phyloP scores from a whole-genome alignment of 208 protist species.

The Kentomonas sorsogonicus region DNA sequence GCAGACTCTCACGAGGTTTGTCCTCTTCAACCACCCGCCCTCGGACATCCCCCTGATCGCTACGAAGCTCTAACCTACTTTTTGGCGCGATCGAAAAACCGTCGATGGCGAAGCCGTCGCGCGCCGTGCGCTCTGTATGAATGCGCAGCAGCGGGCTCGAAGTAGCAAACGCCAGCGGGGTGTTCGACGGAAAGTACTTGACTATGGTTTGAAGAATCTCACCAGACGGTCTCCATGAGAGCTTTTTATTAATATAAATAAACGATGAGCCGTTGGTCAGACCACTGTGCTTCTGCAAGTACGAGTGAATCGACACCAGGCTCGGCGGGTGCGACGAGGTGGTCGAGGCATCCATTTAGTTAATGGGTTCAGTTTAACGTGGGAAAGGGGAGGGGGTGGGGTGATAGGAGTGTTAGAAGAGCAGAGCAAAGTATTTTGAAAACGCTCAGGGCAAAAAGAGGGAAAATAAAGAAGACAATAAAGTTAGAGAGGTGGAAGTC shows the following conservation, averaged over 20 bases:
- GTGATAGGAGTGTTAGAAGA: no score
- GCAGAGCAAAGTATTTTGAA: no score
- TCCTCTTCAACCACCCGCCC: no score
- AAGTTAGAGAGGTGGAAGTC: background rate
- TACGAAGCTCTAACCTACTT: background rate
- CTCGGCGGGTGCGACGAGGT: background rate
- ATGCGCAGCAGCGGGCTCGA: conserved; percentile 38
- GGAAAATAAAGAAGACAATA: conserved; percentile 7
- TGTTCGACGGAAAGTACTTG: conserved; percentile 26
- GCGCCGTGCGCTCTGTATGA: conserved; percentile 32
- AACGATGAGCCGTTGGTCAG: conserved; percentile 25
- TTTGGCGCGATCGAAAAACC: conserved; percentile 31
- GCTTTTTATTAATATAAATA: conserved; percentile 36
- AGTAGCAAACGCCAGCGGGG: conserved; percentile 29
- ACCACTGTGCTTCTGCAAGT: conserved; percentile 5
- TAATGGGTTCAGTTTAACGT: no score
- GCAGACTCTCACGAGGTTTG: no score
- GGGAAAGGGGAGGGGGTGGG: no score
- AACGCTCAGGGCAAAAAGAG: conserved; percentile 10
- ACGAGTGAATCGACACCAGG: conserved; percentile 12
- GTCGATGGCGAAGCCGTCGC: conserved; percentile 18
- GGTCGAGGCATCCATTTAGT: no score
- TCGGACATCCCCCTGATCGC: background rate
- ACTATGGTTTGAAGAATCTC: conserved; percentile 26
- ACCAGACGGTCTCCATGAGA: conserved; percentile 32